Evolutionary conservation across 1,284 basidiomycete species (phyloP).

Genomic region (Earliella scabrosa): DNA sequence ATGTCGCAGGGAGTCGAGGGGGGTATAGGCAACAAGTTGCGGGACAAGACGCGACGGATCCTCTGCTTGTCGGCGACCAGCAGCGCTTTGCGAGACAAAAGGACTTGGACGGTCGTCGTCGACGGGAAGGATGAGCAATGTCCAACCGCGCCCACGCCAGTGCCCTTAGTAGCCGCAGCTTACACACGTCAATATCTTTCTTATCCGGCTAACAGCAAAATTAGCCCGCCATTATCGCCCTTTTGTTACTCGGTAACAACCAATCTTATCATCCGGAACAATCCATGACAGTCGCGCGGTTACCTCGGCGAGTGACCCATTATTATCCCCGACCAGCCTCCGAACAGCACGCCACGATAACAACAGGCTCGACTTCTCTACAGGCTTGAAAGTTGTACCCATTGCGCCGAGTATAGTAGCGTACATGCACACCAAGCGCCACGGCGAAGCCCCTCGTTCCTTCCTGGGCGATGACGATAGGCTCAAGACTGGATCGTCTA

Average conservation of each 20-base stretch:
- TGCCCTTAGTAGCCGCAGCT: not conserved
- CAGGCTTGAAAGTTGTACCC: too few relatives aligned
- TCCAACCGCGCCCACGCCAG: not conserved
- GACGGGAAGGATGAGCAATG: constrained; percentile 22
- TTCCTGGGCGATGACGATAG: too few relatives aligned
- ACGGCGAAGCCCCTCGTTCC: too few relatives aligned
- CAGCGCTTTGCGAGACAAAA: constrained; percentile 24
- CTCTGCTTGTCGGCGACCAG: constrained; percentile 35
- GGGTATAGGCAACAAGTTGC: constrained; percentile 48
- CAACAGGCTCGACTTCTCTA: too few relatives aligned
- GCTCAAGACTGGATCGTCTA: too few relatives aligned
- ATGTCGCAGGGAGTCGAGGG: constrained; percentile 40
- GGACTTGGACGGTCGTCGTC: constrained; percentile 16
- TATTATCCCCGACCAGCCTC: too few relatives aligned
- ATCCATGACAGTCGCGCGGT: not conserved
- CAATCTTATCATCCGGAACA: not conserved
- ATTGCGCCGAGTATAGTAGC: too few relatives aligned
- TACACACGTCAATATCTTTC: not conserved
- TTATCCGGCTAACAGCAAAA: constrained; percentile 3
- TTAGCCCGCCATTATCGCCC: not conserved
- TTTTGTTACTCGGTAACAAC: constrained; percentile 12
- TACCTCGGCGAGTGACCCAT: not conserved
- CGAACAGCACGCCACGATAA: not conserved
- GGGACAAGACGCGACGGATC: constrained; percentile 54
- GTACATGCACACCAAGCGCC: too few relatives aligned